These are phyloP conservation scores for Verticillium albo-atrum DNA, from an alignment of 2,329 filamentous ascomycete species.

Conservation along the genomic window DNA sequence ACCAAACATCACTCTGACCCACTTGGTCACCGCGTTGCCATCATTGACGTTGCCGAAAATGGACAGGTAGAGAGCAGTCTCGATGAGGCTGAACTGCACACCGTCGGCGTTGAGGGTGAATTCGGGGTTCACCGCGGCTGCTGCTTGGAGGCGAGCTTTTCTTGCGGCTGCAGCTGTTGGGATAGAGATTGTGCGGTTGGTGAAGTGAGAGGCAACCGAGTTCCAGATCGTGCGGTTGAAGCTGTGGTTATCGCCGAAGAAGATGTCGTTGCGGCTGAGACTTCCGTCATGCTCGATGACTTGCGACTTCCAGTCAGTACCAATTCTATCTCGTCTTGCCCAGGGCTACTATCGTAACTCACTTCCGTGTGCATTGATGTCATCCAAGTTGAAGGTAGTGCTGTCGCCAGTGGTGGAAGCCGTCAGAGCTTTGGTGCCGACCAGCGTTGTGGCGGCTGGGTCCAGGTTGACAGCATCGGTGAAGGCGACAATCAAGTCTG, in stretches of 20 bases:
- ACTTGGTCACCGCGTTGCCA: slow-evolving; percentile 13
- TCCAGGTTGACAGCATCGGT: slow-evolving; percentile 12
- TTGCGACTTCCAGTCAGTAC: slow-evolving; percentile 2
- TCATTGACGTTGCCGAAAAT: slow-evolving; percentile 14
- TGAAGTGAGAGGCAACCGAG: slow-evolving; percentile 15
- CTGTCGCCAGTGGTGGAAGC: slow-evolving; percentile 22
- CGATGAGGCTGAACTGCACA: slow-evolving; percentile 14
- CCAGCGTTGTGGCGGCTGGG: slow-evolving; percentile 10
- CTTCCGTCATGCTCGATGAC: slow-evolving; percentile 30
- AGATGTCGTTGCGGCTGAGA: slow-evolving; percentile 22
- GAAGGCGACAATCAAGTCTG: slow-evolving; percentile 11
- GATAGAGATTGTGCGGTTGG: slow-evolving; percentile 18
- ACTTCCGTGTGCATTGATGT: slow-evolving; percentile 19
- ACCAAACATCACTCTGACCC: slow-evolving; percentile 14
- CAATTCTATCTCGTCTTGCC: no score
- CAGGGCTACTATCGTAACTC: no score
- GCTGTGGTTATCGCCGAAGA: slow-evolving; percentile 23
- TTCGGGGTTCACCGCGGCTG: slow-evolving; percentile 17
- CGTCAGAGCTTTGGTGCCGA: slow-evolving; percentile 9
- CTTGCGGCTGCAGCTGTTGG: slow-evolving; percentile 21
- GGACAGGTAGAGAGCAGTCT: slow-evolving; percentile 16
- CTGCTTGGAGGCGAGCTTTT: slow-evolving; percentile 17
- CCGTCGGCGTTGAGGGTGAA: slow-evolving; percentile 13
- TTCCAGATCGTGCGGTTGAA: slow-evolving; percentile 22
- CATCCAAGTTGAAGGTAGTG: slow-evolving; percentile 22